phyloP scores from a whole-genome alignment of 176 grass and related monocot genomes.

The Saccharum officinarum region DNA sequence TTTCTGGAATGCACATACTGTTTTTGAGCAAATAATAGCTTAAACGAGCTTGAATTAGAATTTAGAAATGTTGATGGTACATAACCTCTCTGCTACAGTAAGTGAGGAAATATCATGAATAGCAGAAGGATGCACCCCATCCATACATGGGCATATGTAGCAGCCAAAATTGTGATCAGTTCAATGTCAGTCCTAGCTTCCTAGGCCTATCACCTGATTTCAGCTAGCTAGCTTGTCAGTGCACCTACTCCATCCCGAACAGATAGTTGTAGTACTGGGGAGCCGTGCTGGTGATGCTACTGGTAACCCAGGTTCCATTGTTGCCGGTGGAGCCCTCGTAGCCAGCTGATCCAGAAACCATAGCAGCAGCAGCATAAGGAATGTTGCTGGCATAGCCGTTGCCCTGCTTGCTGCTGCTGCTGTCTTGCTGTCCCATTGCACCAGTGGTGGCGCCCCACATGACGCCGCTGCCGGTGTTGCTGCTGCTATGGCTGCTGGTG shows the following conservation, averaged over 20 bases:
- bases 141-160: constrained; percentile 35
- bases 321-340: constrained; percentile 64
- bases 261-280: constrained; percentile 70
- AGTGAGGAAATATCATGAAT: constrained; percentile 43
- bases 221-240: constrained; percentile 35
- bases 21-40: constrained; percentile 28
- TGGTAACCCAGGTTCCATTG: constrained; percentile 55
- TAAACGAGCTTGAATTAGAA: constrained; percentile 43
- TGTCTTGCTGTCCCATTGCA: constrained; percentile 45
- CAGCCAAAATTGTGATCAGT: constrained; percentile 76
- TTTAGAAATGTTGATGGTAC: constrained; percentile 44
- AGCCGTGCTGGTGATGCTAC: constrained; percentile 45
- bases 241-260: constrained; percentile 78
- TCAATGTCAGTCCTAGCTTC: constrained; percentile 85
- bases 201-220: constrained; percentile 64
- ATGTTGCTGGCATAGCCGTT: constrained; percentile 48
- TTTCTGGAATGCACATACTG: constrained; percentile 3
- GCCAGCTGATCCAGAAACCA: constrained; percentile 39
- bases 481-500: constrained; percentile 39
- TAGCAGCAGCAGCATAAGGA: constrained; percentile 54
- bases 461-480: constrained; percentile 16
- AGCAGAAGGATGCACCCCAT: constrained; percentile 28
- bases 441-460: constrained; percentile 37
- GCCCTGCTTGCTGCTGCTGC: constrained; percentile 34
- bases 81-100: constrained; percentile 40